phyloP scores from a whole-genome alignment of 805 yeast species.

The Wickerhamiella alocasiicola region DNA sequence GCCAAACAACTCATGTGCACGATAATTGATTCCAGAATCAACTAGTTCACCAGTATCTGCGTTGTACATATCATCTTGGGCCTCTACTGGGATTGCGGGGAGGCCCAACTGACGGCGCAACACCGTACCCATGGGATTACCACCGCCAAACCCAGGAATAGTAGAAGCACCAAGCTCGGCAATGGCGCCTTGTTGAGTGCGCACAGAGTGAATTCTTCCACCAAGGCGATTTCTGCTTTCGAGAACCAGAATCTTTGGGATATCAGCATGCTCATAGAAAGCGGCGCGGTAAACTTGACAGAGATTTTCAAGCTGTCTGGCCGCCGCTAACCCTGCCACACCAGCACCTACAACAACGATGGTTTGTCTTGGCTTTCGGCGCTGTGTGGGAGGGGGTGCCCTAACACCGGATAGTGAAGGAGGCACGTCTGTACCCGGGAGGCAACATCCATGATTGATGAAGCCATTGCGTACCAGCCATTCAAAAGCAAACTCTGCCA shows the following conservation, averaged over 20 bases:
- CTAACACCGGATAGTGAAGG: conserved; percentile 12
- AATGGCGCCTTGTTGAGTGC: conserved; percentile 16
- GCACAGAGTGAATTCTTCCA: conserved; percentile 31
- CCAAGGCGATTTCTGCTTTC: conserved; percentile 33
- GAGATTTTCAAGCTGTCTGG: conserved; percentile 80
- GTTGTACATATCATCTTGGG: conserved; percentile 25
- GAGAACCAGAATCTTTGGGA: conserved; percentile 30
- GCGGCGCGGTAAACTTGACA: conserved; percentile 25
- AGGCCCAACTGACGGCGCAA: conserved; percentile 32
- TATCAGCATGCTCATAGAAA: conserved; percentile 29
- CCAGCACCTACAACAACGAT: conserved; percentile 91
- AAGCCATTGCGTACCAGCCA: conserved; percentile 32
- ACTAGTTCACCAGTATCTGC: conserved; percentile 26
- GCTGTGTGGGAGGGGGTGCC: conserved; percentile 16
- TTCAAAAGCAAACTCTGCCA: conserved; percentile 34
- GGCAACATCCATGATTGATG: conserved; percentile 32
- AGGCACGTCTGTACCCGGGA: conserved; percentile 10
- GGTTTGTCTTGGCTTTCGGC: conserved; percentile 27
- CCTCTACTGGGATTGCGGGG: conserved; percentile 28
- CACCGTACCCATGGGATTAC: conserved; percentile 32
- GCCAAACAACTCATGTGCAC: conserved; percentile 28
- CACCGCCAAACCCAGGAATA: conserved; percentile 31
- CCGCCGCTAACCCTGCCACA: conserved; percentile 91
- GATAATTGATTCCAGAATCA: conserved; percentile 22
- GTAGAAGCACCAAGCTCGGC: conserved; percentile 33